Evolutionary conservation across 2,329 filamentous ascomycete species (phyloP).

Genomic region (Diaporthe nobilis): DNA sequence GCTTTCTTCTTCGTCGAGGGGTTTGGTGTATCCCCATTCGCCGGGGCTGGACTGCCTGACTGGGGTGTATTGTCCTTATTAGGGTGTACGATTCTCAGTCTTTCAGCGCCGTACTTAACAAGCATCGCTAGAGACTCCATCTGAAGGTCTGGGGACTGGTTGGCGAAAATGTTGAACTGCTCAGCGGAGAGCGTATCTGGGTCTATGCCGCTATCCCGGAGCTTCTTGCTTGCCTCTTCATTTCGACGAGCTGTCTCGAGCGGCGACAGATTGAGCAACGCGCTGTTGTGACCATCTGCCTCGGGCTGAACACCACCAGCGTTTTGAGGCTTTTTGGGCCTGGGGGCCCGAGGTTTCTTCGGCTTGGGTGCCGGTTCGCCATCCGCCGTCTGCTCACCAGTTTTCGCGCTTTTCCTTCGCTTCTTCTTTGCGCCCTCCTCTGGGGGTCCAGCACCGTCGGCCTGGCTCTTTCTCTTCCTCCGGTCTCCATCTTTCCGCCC

Average conservation of each 20-base stretch:
- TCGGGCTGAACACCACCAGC: slow-evolving; percentile 39
- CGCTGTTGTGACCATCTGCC: slow-evolving; percentile 43
- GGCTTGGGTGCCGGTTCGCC: slow-evolving; percentile 43
- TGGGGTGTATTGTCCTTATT: slow-evolving; percentile 51
- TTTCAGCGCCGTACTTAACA: slow-evolving; percentile 69
- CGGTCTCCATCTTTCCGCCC: slow-evolving; percentile 48
- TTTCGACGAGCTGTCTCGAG: slow-evolving; percentile 65
- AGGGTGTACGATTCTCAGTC: slow-evolving; percentile 70
- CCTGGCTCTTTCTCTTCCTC: slow-evolving; percentile 45
- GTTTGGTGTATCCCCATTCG: slow-evolving; percentile 36
- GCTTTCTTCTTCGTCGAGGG: slow-evolving; percentile 49
- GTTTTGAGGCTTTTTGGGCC: slow-evolving; percentile 39
- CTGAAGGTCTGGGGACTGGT: slow-evolving; percentile 70
- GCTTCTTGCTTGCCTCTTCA: slow-evolving; percentile 63
- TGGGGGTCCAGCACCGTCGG: slow-evolving; percentile 23
- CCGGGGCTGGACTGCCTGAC: slow-evolving; percentile 42
- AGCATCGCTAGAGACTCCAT: slow-evolving; percentile 69
- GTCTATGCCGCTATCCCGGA: slow-evolving; percentile 63
- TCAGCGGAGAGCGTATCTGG: slow-evolving; percentile 66
- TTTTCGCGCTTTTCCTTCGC: slow-evolving; percentile 46
- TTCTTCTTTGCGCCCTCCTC: slow-evolving; percentile 47
- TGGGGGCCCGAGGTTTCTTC: slow-evolving; percentile 42
- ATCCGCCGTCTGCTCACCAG: slow-evolving; percentile 34
- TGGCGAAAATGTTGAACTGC: slow-evolving; percentile 72
- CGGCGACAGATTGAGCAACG: slow-evolving; percentile 57